These are phyloP conservation scores for Pneumocystis canis DNA, from an alignment of 1,139 yeast species.

Conservation along the genomic window DNA sequence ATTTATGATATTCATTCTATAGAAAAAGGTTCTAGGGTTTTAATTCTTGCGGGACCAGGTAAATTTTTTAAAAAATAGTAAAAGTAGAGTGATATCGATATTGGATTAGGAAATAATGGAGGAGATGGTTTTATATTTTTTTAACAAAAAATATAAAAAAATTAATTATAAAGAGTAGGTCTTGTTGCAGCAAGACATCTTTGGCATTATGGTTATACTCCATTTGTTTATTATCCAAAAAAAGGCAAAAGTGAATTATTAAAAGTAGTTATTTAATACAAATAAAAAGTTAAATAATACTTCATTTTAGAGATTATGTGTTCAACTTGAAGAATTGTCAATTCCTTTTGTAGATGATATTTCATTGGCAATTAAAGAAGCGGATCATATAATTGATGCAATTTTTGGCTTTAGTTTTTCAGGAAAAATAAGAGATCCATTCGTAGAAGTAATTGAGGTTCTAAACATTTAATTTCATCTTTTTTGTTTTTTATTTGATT, in stretches of 20 bases:
- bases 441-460: slow-evolving; percentile 40
- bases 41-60: slow-evolving; percentile 84
- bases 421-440: slow-evolving; percentile 78
- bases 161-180: slow-evolving; percentile 22
- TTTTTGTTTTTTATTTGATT: slow-evolving; percentile 14
- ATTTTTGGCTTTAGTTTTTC: slow-evolving; percentile 86
- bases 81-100: neutral
- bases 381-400: slow-evolving; percentile 54
- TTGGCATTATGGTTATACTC: slow-evolving; percentile 61
- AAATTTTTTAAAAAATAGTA: slow-evolving; percentile 43
- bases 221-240: slow-evolving; percentile 39
- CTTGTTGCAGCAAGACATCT: slow-evolving; percentile 88
- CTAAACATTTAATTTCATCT: slow-evolving; percentile 31
- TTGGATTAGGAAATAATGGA: slow-evolving; percentile 22
- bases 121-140: slow-evolving; percentile 46
- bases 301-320: slow-evolving; percentile 28
- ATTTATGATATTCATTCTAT: slow-evolving; percentile 55
- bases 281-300: neutral
- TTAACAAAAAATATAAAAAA: neutral
- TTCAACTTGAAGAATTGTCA: slow-evolving; percentile 46
- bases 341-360: slow-evolving; percentile 33
- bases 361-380: slow-evolving; percentile 17
- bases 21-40: slow-evolving; percentile 30
- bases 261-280: slow-evolving; percentile 3
- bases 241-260: slow-evolving; percentile 26